Evolutionary conservation across 192 early-diverging fungal genomes (phyloP).

Genomic region (Entomortierella chlamydospora): DNA sequence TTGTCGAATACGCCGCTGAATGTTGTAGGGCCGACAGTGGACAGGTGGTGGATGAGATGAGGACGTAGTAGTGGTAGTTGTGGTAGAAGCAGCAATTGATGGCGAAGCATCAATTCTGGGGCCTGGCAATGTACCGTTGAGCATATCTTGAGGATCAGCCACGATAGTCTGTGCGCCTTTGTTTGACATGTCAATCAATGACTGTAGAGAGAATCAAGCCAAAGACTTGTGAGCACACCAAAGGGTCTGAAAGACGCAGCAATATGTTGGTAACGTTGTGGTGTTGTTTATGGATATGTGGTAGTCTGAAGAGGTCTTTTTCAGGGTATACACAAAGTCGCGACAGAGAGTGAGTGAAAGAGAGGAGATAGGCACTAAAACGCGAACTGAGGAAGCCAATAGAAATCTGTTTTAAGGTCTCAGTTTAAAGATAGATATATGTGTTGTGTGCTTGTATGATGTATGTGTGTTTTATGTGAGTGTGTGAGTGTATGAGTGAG

Average conservation of each 20-base stretch:
- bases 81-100: neutral
- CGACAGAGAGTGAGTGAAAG: no score
- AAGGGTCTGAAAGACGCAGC: neutral
- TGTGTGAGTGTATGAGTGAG: no score
- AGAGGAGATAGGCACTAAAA: no score
- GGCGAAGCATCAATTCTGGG: neutral
- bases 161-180: constrained; percentile 49
- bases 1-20: constrained; percentile 43
- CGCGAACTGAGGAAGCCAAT: neutral
- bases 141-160: constrained; percentile 3
- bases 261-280: neutral
- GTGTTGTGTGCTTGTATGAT: no score
- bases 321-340: no score
- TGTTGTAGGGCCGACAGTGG: constrained; percentile 32
- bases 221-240: neutral
- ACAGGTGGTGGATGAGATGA: constrained; percentile 44
- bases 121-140: neutral
- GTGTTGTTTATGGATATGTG: no score
- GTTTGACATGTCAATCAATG: constrained; percentile 24
- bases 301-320: no score
- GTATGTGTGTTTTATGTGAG: no score
- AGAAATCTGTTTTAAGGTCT: neutral
- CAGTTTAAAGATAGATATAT: no score
- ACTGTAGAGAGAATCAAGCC: neutral
- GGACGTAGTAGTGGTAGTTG: neutral